A percentile compares a stretch with the other conserved stretches of the same genome.
Conservation (phyloP, 805 yeast genomes). For the Yarrowia sp. region DNA sequence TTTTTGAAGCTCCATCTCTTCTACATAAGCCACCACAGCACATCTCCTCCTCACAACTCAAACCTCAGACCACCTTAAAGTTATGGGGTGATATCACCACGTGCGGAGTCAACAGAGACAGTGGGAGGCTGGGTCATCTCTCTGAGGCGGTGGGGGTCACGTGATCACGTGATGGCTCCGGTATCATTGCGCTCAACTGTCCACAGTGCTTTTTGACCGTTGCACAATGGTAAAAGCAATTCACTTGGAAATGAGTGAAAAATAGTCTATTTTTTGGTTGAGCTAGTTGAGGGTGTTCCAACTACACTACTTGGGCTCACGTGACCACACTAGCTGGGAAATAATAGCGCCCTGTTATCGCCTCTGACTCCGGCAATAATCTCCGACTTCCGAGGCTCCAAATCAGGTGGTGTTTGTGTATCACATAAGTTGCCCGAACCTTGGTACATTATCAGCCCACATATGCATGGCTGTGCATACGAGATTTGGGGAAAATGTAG, state of each 20-base stretch:
- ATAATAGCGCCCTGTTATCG: no score
- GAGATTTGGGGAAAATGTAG: not conserved
- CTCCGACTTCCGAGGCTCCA: conserved; percentile 2
- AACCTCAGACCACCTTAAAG: conserved; percentile 18
- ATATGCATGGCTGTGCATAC: conserved; percentile 30
- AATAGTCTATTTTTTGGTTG: no score
- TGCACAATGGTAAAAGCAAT: conserved; percentile 20
- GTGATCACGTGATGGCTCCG: conserved; percentile 18
- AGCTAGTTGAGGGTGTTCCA: no score
- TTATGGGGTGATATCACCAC: conserved; percentile 20
- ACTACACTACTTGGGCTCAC: not conserved
- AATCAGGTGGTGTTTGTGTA: conserved; percentile 1
- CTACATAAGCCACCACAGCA: not conserved
- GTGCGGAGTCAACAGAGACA: not conserved
- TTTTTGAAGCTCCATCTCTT: no score
- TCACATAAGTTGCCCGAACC: not conserved
- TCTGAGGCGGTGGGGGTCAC: not conserved
- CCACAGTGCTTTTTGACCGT: conserved; percentile 8
- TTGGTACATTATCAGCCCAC: conserved; percentile 33
- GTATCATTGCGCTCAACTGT: no score
- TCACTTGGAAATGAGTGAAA: not conserved
- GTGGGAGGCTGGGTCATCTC: not conserved
- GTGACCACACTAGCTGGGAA: not conserved
- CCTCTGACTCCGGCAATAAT: not conserved
- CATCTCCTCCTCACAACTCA: not conserved